Base-by-base conservation (phyloP, 371 early-diverging fungal species). In the Mortierella sp. region DNA sequence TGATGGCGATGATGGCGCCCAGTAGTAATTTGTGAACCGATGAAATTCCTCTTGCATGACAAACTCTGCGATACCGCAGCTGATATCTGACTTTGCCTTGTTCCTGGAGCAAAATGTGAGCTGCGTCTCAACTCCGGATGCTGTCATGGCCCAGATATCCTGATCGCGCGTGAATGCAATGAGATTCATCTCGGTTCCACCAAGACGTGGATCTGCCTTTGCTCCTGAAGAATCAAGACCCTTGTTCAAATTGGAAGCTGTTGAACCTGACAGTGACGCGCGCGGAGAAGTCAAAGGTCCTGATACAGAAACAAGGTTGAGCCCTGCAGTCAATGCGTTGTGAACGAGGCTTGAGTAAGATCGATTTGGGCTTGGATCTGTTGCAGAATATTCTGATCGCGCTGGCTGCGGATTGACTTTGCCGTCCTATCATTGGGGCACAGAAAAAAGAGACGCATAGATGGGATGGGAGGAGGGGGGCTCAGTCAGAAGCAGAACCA, bases 21-120 rank as follows among this genome's bases (percentile, higher is more conserved):
- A 93, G 73, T 89, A 88, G 76, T 90, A 94, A 28, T 91, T 91
- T 20, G 93, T 90, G 43, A 85, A 90, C 63, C 94, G 83, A 68
- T 90, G 89, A 70, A 94, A 93, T 77, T 94, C 94, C 73, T 94
- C 94, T 86, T 93, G 93, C 92, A 93, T 93, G 62, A 94, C 87
- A 79, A 91, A 93, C 66, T 94, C 94, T 2, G 90, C 90, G 35
- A 87, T 75, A n/a, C 94, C 94, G 72, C 90, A 89, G 49, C 84
- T 86, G 24, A 90, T 71, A 30, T 72, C 77, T 28, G 86, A 84
- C 8, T 73, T 68, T 35, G 64, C 68, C 60, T 85, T 85, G 12
- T 70, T 70, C 14, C 86, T 83, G 45, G 83, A 81, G 55, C 89
- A 88, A 62, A 88, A 87, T 20, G 94, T 94, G 32, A 94, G 83